These are phyloP conservation scores for Cercospora zeina DNA, from an alignment of 2,329 filamentous ascomycete species.

Conservation along the genomic window DNA sequence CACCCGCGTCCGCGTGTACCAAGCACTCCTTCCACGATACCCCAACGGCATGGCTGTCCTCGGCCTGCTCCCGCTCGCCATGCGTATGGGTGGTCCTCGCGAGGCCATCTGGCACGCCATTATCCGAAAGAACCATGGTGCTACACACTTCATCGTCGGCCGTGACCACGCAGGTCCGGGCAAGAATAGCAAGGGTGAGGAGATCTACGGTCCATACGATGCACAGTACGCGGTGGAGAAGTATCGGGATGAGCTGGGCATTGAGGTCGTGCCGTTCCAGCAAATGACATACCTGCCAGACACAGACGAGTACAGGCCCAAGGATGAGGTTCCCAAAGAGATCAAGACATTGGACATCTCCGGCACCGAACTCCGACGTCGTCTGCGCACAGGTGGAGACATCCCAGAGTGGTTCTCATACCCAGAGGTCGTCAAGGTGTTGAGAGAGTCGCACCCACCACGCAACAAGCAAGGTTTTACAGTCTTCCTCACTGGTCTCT, in stretches of 20 bases:
- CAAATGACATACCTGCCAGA: slow-evolving; percentile 99
- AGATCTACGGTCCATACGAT: slow-evolving; percentile 98
- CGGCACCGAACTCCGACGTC: slow-evolving; percentile 78
- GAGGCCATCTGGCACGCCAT: slow-evolving; percentile 99
- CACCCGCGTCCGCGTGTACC: slow-evolving; percentile 97
- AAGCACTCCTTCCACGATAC: slow-evolving; percentile 92
- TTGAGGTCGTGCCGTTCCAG: slow-evolving; percentile 98
- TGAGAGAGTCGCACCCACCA: slow-evolving; percentile 93
- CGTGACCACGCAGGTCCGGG: slow-evolving; percentile 97
- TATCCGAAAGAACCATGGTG: slow-evolving; percentile 99
- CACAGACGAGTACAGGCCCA: slow-evolving; percentile 90
- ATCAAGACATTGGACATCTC: slow-evolving; percentile 68
- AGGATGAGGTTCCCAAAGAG: slow-evolving; percentile 82
- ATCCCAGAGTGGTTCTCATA: slow-evolving; percentile 99
- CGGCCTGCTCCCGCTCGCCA: slow-evolving; percentile 89
- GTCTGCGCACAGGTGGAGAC: slow-evolving; percentile 85
- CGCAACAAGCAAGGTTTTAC: slow-evolving; percentile 94
- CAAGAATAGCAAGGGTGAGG: slow-evolving; percentile 94
- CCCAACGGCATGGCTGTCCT: slow-evolving; percentile 99
- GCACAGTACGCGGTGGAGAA: slow-evolving; percentile 95
- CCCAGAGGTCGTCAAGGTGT: slow-evolving; percentile 94
- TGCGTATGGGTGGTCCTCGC: slow-evolving; percentile 98
- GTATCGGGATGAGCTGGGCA: slow-evolving; percentile 93
- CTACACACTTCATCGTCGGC: slow-evolving; percentile 98
- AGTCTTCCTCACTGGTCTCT: slow-evolving; percentile 94